Base-by-base conservation (phyloP, 768 basidiomycete species). In the Pholiota conissans region DNA sequence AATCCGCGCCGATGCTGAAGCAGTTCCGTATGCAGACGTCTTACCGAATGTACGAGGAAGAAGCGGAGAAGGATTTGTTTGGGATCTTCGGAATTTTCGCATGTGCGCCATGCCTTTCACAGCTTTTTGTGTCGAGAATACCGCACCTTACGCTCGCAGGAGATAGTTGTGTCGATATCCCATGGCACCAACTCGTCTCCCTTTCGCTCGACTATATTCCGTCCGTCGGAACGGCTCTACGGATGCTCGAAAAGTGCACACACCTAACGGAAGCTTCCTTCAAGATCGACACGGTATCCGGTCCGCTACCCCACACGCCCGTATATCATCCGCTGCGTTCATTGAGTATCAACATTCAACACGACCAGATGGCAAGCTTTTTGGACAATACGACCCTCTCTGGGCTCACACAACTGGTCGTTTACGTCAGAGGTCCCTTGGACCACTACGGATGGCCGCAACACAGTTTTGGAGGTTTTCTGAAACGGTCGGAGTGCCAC, bases 381-480 rank as follows among this genome's bases (percentile, higher is more conserved):
- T 50, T 75, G 54, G 68, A 71, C 32, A 54, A 63, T 47, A 61
- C 69, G 27, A 63, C 66, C 20, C 60, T 73, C 28, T 73, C 73
- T 14, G 61, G 58, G 3, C 65, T 74, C 45, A 59, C 58, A 11
- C 55, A 59, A 45, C 52, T 75, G 14, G 61, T 57, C 29, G 59
- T 76, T 22, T 61, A 67, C 53, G 69, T 71, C 45, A 67, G 69
- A 51, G 66, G 65, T 11, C 65, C 69, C 8, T 46, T 69, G 28
- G 69, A 69, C 40, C 62, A 67, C 35, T 69, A 70, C 37, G 65
- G 61, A 11, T 74, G 75, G 75, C 71, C 73, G 10, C 70, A 73
- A 35, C 30, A 48, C 48, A 62, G 63, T n/a, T 73, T 74, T 52
- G 53, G 66, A 34, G 59, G 61, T 24, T 72, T 74, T 49, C 65